Conservation (phyloP, 2,329 filamentous ascomycete genomes). For the Orbilia ellipsospora region DNA sequence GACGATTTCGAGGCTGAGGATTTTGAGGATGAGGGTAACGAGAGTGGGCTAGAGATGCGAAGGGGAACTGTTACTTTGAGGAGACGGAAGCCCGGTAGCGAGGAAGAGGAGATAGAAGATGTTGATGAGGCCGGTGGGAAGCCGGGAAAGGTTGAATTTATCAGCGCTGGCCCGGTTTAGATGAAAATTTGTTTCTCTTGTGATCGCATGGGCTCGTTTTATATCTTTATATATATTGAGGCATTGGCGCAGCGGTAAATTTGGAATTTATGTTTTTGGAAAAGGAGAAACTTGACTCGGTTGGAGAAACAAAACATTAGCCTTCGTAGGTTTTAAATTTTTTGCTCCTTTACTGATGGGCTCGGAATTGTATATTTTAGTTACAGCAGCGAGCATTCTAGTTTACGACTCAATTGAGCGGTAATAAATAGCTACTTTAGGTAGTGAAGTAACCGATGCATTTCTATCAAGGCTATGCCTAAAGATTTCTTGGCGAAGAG, state of each 20-base stretch:
- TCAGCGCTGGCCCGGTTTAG: constrained; percentile 35
- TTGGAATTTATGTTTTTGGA: constrained; percentile 16
- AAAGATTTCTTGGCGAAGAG: no score
- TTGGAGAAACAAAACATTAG: constrained; percentile 6
- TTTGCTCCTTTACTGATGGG: neutral
- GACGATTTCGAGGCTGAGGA: constrained; percentile 5
- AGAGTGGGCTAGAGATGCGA: constrained; percentile 40
- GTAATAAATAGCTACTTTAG: no score
- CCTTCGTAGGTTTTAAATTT: neutral
- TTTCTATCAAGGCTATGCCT: no score
- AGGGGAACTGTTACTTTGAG: constrained; percentile 12
- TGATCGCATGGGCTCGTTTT: neutral
- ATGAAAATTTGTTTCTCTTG: constrained; percentile 2
- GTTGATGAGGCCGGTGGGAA: constrained; percentile 24
- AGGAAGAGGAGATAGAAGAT: constrained; percentile 14
- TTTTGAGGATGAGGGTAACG: constrained; percentile 23
- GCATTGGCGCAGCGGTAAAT: constrained; percentile 20
- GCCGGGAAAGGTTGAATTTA: constrained; percentile 44
- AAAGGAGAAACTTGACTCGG: neutral
- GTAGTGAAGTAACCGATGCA: no score
- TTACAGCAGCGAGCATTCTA: no score
- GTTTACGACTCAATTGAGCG: no score
- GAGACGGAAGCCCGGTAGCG: neutral
- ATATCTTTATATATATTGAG: neutral
- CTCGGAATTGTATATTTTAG: no score